Evolutionary conservation across 768 basidiomycete species (phyloP).

Genomic region (Mycena filopes): DNA sequence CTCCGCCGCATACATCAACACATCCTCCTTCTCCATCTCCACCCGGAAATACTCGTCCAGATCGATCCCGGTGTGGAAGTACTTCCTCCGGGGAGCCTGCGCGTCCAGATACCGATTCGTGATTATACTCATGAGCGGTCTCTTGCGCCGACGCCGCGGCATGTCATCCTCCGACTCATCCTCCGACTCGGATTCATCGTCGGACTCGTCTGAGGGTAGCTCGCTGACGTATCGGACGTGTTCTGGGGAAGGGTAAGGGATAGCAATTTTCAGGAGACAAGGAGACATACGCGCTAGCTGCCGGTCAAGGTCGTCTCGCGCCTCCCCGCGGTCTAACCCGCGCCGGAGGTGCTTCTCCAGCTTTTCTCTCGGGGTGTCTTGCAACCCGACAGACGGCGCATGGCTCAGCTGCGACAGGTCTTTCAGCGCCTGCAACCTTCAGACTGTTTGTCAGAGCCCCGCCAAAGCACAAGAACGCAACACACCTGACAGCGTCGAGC

Average conservation of each 20-base stretch:
- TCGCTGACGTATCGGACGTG: conserved; percentile 73
- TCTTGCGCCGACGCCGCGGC: conserved; percentile 38
- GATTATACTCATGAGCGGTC: conserved; percentile 75
- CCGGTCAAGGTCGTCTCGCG: conserved; percentile 71
- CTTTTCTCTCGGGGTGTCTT: conserved; percentile 81
- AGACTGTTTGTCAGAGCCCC: conserved; percentile 1
- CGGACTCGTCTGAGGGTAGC: conserved; percentile 60
- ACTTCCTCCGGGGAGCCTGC: conserved; percentile 53
- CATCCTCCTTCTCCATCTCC: conserved; percentile 18
- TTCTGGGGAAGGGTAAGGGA: conserved; percentile 49
- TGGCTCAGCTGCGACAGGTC: conserved; percentile 57
- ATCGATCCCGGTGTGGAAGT: conserved; percentile 60
- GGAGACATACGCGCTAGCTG: conserved; percentile 39
- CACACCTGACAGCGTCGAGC: conserved; percentile 81
- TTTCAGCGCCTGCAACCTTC: conserved; percentile 48
- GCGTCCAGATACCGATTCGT: conserved; percentile 67
- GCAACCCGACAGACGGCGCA: conserved; percentile 90
- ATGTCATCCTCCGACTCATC: conserved; percentile 38
- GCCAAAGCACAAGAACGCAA: conserved; percentile 18
- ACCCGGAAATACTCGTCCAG: conserved; percentile 16
- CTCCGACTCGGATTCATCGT: conserved; percentile 64
- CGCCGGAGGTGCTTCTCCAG: conserved; percentile 72
- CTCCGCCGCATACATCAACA: conserved; percentile 6
- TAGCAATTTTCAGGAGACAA: neutral
- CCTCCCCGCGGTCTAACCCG: conserved; percentile 57